Evolutionary conservation across 2,329 filamentous ascomycete genomes (phyloP).

Genomic region (Leptographium lundbergii): DNA sequence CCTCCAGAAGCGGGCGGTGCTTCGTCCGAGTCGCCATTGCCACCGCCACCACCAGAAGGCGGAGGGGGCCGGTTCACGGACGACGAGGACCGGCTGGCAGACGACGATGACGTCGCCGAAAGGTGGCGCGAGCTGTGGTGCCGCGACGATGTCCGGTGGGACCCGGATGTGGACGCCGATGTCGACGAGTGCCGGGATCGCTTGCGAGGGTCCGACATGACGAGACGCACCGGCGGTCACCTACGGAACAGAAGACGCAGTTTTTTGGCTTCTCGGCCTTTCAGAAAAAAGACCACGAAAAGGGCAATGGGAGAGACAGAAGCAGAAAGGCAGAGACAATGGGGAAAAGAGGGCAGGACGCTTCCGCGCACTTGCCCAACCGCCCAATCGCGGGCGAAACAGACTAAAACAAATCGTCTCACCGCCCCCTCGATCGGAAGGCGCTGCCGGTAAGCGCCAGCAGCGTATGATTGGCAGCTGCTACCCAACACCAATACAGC

Average conservation of each 20-base stretch:
- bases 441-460: background rate
- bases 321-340: background rate
- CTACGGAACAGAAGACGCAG: background rate
- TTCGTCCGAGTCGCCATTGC: background rate
- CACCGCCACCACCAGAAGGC: background rate
- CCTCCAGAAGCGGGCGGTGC: background rate
- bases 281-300: background rate
- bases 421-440: background rate
- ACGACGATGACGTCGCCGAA: slow-evolving; percentile 3
- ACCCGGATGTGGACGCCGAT: background rate
- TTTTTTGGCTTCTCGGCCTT: background rate
- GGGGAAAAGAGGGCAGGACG: background rate
- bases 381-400: background rate
- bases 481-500: background rate
- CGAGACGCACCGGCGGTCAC: background rate
- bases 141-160: slow-evolving; percentile 5
- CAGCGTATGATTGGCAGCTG: background rate
- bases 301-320: background rate
- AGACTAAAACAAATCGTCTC: background rate
- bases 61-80: slow-evolving; percentile 6
- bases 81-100: slow-evolving; percentile 8
- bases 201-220: slow-evolving; percentile 5
- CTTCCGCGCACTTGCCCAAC: background rate
- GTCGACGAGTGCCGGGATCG: background rate
- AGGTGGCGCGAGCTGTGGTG: slow-evolving; percentile 7